These are phyloP conservation scores for Jatropha podagrica DNA, from an alignment of 441 rosid species.

Conservation along the genomic window DNA sequence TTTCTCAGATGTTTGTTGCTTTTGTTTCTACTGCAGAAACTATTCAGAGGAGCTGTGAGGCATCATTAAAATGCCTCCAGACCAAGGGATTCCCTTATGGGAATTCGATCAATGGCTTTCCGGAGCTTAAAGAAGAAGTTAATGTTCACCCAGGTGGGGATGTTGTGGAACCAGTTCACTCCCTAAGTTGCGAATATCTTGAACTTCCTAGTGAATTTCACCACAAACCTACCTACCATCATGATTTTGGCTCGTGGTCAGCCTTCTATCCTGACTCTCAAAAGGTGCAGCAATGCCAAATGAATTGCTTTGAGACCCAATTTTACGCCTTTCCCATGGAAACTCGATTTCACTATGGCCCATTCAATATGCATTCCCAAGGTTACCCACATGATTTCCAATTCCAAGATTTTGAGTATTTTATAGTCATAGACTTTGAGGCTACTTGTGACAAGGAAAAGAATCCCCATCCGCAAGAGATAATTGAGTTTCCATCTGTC, in stretches of 20 bases:
- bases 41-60: slow-evolving; percentile 51
- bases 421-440: slow-evolving; percentile 77
- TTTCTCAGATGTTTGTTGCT: slow-evolving; percentile 15
- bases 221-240: slow-evolving; percentile 38
- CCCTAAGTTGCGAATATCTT: slow-evolving; percentile 30
- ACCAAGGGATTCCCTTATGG: slow-evolving; percentile 41
- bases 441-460: slow-evolving; percentile 70
- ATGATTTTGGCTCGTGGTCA: slow-evolving; percentile 43
- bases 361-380: slow-evolving; percentile 30
- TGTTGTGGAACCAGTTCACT: slow-evolving; percentile 35
- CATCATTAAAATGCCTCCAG: slow-evolving; percentile 54
- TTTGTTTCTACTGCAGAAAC: slow-evolving; percentile 37
- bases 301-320: slow-evolving; percentile 43
- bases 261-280: slow-evolving; percentile 42
- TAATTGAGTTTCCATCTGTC: slow-evolving; percentile 75
- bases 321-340: slow-evolving; percentile 41
- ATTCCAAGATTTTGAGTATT: slow-evolving; percentile 62
- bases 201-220: slow-evolving; percentile 42
- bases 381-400: slow-evolving; percentile 41
- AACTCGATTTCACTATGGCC: slow-evolving; percentile 38
- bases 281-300: slow-evolving; percentile 40
- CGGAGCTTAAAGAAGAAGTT: slow-evolving; percentile 37
- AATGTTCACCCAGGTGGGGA: slow-evolving; percentile 31
- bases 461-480: slow-evolving; percentile 71
- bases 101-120: slow-evolving; percentile 39